A percentile compares a stretch with the other conserved stretches of the same genome.
Conservation (phyloP, 352 stramenopile species). For the Phytopythium cucurbitacearum region DNA sequence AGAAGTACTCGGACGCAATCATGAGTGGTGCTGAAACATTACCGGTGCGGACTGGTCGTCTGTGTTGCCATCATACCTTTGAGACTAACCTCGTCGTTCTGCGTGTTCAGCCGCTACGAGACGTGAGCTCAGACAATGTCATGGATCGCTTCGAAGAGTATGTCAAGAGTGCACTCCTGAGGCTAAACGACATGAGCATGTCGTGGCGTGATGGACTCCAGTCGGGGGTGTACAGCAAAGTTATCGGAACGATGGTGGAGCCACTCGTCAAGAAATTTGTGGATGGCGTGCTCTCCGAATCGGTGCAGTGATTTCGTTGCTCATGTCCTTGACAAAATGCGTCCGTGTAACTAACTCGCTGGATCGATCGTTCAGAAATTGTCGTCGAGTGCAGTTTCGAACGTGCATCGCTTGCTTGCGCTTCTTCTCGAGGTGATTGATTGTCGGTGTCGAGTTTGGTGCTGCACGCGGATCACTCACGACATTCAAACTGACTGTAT, state of each 20-base stretch:
- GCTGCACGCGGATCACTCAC: neutral
- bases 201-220: constrained; percentile 68
- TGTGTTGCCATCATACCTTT: neutral
- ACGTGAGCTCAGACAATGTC: constrained; percentile 30
- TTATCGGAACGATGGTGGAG: constrained; percentile 44
- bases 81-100: no score
- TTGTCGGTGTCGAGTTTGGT: neutral
- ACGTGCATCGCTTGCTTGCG: constrained; percentile 42
- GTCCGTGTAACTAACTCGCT: constrained; percentile 2
- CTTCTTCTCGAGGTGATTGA: constrained; percentile 44
- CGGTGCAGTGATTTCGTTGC: constrained; percentile 19
- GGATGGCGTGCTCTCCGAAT: constrained; percentile 38
- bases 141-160: constrained; percentile 46
- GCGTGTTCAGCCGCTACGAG: constrained; percentile 25
- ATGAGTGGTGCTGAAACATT: constrained; percentile 26
- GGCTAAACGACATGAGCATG: constrained; percentile 50
- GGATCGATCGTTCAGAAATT: constrained; percentile 30
- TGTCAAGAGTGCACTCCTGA: constrained; percentile 55
- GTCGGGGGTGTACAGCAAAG: constrained; percentile 43
- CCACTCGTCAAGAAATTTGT: constrained; percentile 57
- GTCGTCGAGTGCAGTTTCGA: constrained; percentile 29
- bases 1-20: constrained; percentile 41
- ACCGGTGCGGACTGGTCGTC: constrained; percentile 25
- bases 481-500: constrained; percentile 1
- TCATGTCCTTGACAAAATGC: neutral